These are phyloP conservation scores for Chlorella ohadii DNA, from an alignment of 139 green algal species.

Conservation along the genomic window DNA sequence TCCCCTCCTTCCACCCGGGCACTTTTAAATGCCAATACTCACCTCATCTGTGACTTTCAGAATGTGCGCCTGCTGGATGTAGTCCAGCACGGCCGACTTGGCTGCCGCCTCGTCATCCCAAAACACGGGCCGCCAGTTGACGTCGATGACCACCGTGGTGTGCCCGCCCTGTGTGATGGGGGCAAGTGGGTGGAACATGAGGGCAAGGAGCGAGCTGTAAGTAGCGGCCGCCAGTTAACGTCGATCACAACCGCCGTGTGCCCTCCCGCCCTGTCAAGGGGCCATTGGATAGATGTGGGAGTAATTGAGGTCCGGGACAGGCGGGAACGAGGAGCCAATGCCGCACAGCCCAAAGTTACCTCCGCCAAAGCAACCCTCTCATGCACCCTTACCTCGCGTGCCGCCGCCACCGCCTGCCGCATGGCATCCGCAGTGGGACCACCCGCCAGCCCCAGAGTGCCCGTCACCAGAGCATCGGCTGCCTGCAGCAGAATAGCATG, in stretches of 20 bases:
- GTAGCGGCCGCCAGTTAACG: no score
- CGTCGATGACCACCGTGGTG: slow-evolving; percentile 78
- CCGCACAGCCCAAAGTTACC: no score
- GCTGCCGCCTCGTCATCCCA: slow-evolving; percentile 64
- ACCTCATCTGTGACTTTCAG: slow-evolving; percentile 87
- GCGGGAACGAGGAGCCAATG: no score
- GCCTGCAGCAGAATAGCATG: slow-evolving; percentile 23
- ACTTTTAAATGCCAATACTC: no score
- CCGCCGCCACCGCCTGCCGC: slow-evolving; percentile 55
- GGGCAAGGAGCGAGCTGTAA: no score
- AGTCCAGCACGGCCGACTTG: slow-evolving; percentile 43
- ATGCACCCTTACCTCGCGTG: slow-evolving; percentile 30
- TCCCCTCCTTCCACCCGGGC: no score
- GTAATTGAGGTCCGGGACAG: no score
- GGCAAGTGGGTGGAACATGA: no score
- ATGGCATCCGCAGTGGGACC: slow-evolving; percentile 66
- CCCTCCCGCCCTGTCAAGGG: no score
- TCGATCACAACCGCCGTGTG: no score
- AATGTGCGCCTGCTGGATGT: slow-evolving; percentile 70
- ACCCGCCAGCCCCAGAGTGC: slow-evolving; percentile 85
- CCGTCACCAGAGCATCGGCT: slow-evolving; percentile 76
- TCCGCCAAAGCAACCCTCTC: no score
- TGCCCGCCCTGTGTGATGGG: background rate
- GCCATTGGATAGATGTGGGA: no score
- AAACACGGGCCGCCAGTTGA: slow-evolving; percentile 95